Base-by-base conservation (phyloP, 2,329 filamentous ascomycete genomes). In the Chaetomium globosum region DNA sequence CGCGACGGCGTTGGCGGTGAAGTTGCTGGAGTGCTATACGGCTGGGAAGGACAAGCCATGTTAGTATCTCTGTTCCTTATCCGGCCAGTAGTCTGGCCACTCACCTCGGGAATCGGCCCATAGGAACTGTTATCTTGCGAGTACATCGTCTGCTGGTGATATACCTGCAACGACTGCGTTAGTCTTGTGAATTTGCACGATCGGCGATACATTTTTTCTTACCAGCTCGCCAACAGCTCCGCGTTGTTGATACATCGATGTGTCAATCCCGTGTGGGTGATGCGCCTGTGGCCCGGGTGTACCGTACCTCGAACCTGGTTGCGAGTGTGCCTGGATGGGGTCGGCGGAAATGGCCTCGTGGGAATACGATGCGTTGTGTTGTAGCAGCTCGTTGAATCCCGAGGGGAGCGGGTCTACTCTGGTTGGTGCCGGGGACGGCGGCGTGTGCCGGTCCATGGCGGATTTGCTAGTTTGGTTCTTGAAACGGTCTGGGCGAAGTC, bases 21-120 rank as follows among this genome's bases (percentile, higher is more conserved):
- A 60, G 79, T 81, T 31, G 81, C 82, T 0, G 83, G 82, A 7
- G 83, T 85, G 71, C 76, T 80, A 71, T 83, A 83, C 43, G 78
- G 76, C 68, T 80, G 75, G 56, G 71, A 61, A 36, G 68, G 59
- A 31, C 13, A 21, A 23, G 12, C 9, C 36, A 16, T 46, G 60
- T 59, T 61, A 67, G 67, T 58, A 33, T 39, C 2, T n/a, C 30
- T 52, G 21, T 21, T 53, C 36, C 26, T 30, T 23, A 4, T 4
- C n/a, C 28, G 3, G 23, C 46, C 6, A 23, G 31, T n/a, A 30
- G 13, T 30, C 3, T 39, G 23, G 31, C 12, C 5, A 65, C 70
- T 68, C 54, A 73, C 72, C 33, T 73, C 71, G 39, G 71, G 72
- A 28, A 73, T 65, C 9, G 71, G 71, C 3, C 71, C 71, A 53